Evolutionary conservation across 1,139 yeast genomes (phyloP).

Genomic region (Debaryomyces coudertii): DNA sequence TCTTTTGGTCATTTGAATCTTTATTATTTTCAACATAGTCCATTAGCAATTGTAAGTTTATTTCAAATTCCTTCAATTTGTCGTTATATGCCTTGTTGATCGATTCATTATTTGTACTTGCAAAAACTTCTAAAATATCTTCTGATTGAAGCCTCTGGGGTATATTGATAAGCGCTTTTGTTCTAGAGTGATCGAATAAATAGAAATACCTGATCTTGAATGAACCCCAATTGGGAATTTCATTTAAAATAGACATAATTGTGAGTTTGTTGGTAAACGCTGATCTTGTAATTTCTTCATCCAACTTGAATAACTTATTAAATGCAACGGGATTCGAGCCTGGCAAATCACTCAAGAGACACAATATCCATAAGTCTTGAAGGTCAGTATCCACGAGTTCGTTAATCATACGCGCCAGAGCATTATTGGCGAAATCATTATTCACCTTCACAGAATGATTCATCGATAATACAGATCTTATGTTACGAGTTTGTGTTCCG

Average conservation of each 20-base stretch:
- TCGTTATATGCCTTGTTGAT: conserved; percentile 17
- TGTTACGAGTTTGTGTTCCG: conserved; percentile 23
- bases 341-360: conserved; percentile 28
- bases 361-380: conserved; percentile 45
- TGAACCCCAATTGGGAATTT: conserved; percentile 30
- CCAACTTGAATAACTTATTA: conserved; percentile 23
- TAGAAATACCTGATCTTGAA: conserved; percentile 29
- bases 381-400: conserved; percentile 40
- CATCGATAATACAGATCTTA: conserved; percentile 26
- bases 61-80: conserved; percentile 20
- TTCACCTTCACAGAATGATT: conserved; percentile 24
- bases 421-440: conserved; percentile 16
- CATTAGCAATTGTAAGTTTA: conserved; percentile 18
- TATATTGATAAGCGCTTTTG: background rate
- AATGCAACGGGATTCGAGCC: conserved; percentile 12
- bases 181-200: conserved; percentile 19
- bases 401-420: conserved; percentile 27
- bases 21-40: conserved; percentile 11
- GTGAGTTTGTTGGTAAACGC: conserved; percentile 19
- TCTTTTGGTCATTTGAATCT: conserved; percentile 8
- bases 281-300: conserved; percentile 19
- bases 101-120: conserved; percentile 7
- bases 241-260: conserved; percentile 19
- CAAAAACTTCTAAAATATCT: background rate
- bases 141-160: background rate